phyloP scores from a whole-genome alignment of 768 basidiomycete genomes.

The Russula sp. region DNA sequence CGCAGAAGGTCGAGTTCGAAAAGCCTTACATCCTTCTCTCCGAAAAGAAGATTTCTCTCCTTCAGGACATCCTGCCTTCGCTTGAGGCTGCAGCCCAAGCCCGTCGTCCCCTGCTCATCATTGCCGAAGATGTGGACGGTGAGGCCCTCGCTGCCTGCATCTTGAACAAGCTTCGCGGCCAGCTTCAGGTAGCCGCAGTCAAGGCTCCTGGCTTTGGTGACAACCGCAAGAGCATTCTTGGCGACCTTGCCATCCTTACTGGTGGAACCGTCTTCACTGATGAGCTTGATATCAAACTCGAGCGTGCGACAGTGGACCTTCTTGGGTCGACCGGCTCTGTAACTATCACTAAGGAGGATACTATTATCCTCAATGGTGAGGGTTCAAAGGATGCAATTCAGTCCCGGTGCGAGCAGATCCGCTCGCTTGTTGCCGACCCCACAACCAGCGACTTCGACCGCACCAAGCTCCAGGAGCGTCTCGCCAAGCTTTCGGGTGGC shows the following conservation, averaged over 20 bases:
- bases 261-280: constrained; percentile 97
- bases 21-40: constrained; percentile 90
- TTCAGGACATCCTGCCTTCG: constrained; percentile 93
- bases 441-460: constrained; percentile 92
- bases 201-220: constrained; percentile 99
- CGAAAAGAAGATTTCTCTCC: constrained; percentile 95
- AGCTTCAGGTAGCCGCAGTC: constrained; percentile 88
- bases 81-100: constrained; percentile 76
- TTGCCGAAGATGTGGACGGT: constrained; percentile 97
- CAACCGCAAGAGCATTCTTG: constrained; percentile 97
- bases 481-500: constrained; percentile 93
- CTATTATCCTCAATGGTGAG: constrained; percentile 90
- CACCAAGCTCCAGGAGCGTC: constrained; percentile 91
- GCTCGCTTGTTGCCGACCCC: constrained; percentile 70
- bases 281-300: constrained; percentile 90
- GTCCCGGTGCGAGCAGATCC: constrained; percentile 94
- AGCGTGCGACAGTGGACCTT: constrained; percentile 80
- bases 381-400: constrained; percentile 87
- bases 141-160: constrained; percentile 97
- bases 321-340: constrained; percentile 89
- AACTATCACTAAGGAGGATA: constrained; percentile 97
- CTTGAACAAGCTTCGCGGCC: constrained; percentile 98
- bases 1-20: constrained; percentile 94
- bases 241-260: constrained; percentile 94
- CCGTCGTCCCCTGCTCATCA: constrained; percentile 89